Evolutionary conservation across 257 asterid genomes (phyloP).

Genomic region (Fraxinus americana): DNA sequence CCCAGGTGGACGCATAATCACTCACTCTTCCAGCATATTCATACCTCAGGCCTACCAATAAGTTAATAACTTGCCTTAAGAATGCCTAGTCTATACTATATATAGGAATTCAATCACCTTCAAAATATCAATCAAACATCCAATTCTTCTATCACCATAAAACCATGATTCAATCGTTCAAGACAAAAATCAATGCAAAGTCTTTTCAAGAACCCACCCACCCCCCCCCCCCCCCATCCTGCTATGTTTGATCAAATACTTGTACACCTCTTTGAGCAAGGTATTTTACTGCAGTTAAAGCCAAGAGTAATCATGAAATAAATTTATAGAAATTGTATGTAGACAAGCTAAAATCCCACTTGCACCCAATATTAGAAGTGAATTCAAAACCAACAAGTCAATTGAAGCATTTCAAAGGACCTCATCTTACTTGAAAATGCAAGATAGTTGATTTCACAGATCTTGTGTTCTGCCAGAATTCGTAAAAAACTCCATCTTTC

Average conservation of each 20-base stretch:
- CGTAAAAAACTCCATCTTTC: no score
- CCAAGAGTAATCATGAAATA: not conserved
- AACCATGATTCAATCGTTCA: not conserved
- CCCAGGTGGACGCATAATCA: slow-evolving; percentile 3
- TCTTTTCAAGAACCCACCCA: not conserved
- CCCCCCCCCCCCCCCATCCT: not conserved
- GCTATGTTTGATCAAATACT: not conserved
- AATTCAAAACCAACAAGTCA: no score
- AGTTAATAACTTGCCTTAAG: not conserved
- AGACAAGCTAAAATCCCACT: not conserved
- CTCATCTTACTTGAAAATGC: no score
- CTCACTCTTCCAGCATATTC: slow-evolving; percentile 19
- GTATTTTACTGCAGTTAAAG: not conserved
- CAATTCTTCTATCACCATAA: not conserved
- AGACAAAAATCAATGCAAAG: slow-evolving; percentile 8
- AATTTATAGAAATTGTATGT: slow-evolving; percentile 17
- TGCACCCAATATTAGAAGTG: no score
- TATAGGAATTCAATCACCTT: slow-evolving; percentile 2
- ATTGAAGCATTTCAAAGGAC: no score
- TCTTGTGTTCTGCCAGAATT: no score
- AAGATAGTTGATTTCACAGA: no score
- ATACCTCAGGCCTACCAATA: slow-evolving; percentile 12
- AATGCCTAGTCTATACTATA: slow-evolving; percentile 5
- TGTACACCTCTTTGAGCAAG: not conserved
- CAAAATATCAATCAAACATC: not conserved